Percentiles rank a stretch among this genome's conserved stretches.
Evolutionary conservation across 1,284 basidiomycete species (phyloP).

Genomic region (Ceratobasidium sp.): DNA sequence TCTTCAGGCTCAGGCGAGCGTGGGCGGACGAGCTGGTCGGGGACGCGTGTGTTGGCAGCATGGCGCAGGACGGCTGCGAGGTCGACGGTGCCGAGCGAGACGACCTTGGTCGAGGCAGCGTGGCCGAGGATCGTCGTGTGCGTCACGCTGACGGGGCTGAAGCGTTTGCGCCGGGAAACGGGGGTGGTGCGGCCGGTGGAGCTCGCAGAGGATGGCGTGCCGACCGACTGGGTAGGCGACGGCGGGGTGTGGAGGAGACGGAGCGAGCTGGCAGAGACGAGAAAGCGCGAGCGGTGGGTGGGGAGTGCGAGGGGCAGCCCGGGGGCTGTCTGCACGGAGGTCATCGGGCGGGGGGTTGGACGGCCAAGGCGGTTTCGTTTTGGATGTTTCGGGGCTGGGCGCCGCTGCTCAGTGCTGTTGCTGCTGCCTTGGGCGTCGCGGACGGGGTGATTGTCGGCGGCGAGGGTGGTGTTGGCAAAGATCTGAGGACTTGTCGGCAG

Average conservation of each 20-base stretch:
- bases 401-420: too few relatives aligned
- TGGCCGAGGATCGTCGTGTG: conserved; percentile 33
- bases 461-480: conserved; percentile 6
- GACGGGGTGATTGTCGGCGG: background rate
- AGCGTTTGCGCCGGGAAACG: conserved; percentile 31
- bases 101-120: conserved; percentile 5
- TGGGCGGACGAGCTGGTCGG: conserved; percentile 28
- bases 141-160: conserved; percentile 34
- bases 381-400: too few relatives aligned
- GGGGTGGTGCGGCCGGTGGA: background rate
- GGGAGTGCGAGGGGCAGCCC: conserved; percentile 16
- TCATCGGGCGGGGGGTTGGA: conserved; percentile 32
- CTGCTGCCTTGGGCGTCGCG: too few relatives aligned
- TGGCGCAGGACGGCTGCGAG: conserved; percentile 38
- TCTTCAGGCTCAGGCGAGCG: conserved; percentile 25
- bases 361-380: background rate
- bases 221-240: background rate
- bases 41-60: conserved; percentile 15
- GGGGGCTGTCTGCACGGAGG: conserved; percentile 27
- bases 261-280: conserved; percentile 36
- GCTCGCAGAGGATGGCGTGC: background rate
- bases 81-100: conserved; percentile 39
- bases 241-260: background rate
- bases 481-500: background rate
- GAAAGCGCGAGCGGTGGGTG: conserved; percentile 28